These are phyloP conservation scores for Colletotrichum cuscutae DNA, from an alignment of 2,329 filamentous ascomycete genomes.

Conservation along the genomic window DNA sequence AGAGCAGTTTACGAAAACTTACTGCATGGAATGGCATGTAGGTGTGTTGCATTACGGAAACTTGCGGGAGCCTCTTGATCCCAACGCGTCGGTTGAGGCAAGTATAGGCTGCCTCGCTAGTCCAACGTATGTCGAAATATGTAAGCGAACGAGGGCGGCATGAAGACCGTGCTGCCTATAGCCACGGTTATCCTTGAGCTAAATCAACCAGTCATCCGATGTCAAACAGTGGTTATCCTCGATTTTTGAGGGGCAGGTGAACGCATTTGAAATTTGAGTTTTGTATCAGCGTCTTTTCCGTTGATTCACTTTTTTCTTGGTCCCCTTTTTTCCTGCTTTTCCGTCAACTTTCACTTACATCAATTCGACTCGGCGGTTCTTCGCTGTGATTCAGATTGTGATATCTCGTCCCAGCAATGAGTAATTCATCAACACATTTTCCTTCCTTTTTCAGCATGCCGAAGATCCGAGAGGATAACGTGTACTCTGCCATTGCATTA, in stretches of 20 bases:
- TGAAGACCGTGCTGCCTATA: not conserved
- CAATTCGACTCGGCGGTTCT: not conserved
- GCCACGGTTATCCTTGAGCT: conserved; percentile 4
- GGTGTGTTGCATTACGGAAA: conserved; percentile 27
- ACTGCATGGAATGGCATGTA: conserved; percentile 7
- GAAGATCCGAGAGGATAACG: not conserved
- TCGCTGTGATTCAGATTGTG: not conserved
- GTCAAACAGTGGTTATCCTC: not conserved
- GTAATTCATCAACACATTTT: not conserved
- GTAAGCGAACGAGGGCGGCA: not conserved
- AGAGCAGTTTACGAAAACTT: not conserved
- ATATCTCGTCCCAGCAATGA: not conserved
- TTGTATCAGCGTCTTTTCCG: conserved; percentile 24
- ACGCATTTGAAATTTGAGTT: conserved; percentile 21
- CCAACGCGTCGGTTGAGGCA: not conserved
- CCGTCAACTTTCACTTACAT: not conserved
- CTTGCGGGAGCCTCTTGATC: conserved; percentile 16
- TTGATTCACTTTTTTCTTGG: conserved; percentile 9
- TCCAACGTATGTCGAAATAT: not conserved
- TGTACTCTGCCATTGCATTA: not conserved
- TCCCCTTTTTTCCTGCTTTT: not conserved
- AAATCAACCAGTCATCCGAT: conserved; percentile 7
- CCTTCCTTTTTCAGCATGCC: conserved; percentile 7
- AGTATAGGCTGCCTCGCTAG: not conserved
- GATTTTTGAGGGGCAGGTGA: not conserved